Conservation (phyloP, 805 yeast genomes). For the Wickerhamiella siamensis region DNA sequence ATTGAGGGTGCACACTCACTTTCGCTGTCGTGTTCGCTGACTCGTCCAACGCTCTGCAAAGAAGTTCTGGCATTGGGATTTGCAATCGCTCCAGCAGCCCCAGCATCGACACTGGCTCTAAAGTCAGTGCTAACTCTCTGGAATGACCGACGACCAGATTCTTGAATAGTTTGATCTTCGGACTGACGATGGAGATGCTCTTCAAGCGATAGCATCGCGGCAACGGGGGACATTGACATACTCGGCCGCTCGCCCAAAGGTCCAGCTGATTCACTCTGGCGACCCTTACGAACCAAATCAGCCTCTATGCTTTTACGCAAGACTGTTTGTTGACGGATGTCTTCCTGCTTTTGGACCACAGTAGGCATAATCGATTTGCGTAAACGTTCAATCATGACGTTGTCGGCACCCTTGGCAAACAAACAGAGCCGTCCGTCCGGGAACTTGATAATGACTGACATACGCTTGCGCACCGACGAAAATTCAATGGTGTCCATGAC, state of each 20-base stretch:
- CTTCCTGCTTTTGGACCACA: conserved; percentile 51
- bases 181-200: conserved; percentile 12
- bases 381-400: conserved; percentile 65
- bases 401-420: conserved; percentile 93
- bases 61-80: not conserved
- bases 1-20: not conserved
- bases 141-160: conserved; percentile 15
- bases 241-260: conserved; percentile 5
- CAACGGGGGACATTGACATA: conserved; percentile 2
- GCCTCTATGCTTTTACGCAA: conserved; percentile 70
- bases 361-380: conserved; percentile 32
- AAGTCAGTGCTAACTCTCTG: no score
- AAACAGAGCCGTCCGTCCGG: conserved; percentile 66
- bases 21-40: not conserved
- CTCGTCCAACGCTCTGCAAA: not conserved
- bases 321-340: conserved; percentile 41
- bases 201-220: conserved; percentile 8
- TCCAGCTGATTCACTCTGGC: not conserved
- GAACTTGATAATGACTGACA: conserved; percentile 72
- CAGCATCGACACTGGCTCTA: conserved; percentile 2
- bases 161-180: conserved; percentile 14
- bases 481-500: conserved; percentile 75
- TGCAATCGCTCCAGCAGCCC: conserved; percentile 1
- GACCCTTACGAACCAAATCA: conserved; percentile 13
- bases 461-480: conserved; percentile 75